Conservation (phyloP, 495 filamentous ascomycete species). For the Wilcoxina mikolae region DNA sequence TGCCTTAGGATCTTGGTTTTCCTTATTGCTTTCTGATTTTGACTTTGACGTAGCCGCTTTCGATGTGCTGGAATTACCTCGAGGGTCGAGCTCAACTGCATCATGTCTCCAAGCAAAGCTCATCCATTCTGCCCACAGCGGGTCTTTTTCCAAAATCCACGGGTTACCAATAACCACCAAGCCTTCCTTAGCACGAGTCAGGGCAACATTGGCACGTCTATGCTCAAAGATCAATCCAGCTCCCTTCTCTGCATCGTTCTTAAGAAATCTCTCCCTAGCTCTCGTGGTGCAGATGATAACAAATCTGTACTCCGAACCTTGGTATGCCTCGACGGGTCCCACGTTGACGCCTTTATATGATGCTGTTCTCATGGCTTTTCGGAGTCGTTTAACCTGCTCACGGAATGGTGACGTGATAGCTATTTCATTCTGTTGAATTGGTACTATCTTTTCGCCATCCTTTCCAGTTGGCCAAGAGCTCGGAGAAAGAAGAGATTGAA, state of each 20-base stretch:
- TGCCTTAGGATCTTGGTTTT: not conserved
- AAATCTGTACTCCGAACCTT: slow-evolving; percentile 39
- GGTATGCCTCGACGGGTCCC: slow-evolving; percentile 44
- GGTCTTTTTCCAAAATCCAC: slow-evolving; percentile 33
- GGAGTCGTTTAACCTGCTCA: slow-evolving; percentile 37
- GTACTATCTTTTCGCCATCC: not conserved
- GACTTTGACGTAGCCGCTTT: not conserved
- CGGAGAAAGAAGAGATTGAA: slow-evolving; percentile 29
- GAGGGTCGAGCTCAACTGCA: slow-evolving; percentile 24
- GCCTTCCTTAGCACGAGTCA: slow-evolving; percentile 42
- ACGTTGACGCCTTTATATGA: slow-evolving; percentile 37
- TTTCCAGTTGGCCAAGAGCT: slow-evolving; percentile 8
- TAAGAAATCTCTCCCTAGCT: slow-evolving; percentile 35
- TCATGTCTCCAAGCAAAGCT: slow-evolving; percentile 31
- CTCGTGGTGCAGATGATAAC: slow-evolving; percentile 45
- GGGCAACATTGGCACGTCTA: slow-evolving; percentile 39
- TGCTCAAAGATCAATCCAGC: slow-evolving; percentile 37
- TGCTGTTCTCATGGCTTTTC: slow-evolving; percentile 30
- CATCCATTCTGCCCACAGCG: slow-evolving; percentile 35
- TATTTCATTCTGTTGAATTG: slow-evolving; percentile 34
- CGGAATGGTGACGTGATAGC: slow-evolving; percentile 43
- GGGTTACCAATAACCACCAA: slow-evolving; percentile 40
- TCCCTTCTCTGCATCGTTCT: slow-evolving; percentile 33
- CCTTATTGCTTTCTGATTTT: not conserved
- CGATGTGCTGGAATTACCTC: slow-evolving; percentile 10